Evolutionary conservation across 2,329 filamentous ascomycete species (phyloP), one percentile per base, ranked within the genome.

Genomic region (Neofusicoccum laricinum): DNA sequence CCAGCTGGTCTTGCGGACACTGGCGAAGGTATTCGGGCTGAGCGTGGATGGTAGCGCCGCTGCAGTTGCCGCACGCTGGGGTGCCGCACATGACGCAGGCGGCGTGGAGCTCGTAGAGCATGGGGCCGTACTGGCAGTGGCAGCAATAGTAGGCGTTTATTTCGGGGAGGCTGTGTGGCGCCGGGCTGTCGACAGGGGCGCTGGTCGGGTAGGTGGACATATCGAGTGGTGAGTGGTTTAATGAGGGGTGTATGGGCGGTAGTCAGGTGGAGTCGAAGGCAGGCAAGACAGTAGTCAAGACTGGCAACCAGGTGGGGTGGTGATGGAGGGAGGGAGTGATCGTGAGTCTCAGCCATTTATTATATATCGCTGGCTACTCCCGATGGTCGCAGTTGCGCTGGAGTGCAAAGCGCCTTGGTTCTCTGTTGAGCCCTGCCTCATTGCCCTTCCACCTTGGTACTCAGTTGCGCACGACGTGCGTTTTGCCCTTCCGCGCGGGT

Each of bases 391-490:
- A 58, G 5, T 3, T 46, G 53, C 53, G 21, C 19, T 40, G 38
- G 11, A 40, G 12, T 40, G 11, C 11, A 40, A 15, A 40, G 41
- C 38, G 40, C 55, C 53, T 46, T 59, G 21, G 41, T 19, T 30
- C 14, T 57, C 21, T 21, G 11, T 6, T 25, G 12, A 17, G 17
- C 50, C 17, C 40, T 59, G 40, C 55, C 55, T 30, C n/a, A 10
- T 46, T 41, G 34, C 55, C 25, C 55, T 36, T 46, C 25, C 3
- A 36, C 55, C 55, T 36, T 41, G 30, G 14, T 46, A n/a, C 55
- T 59, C 55, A 59, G 40, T 59, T 34, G 55, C 55, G 55, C 55
- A 46, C 8, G 19, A 46, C n/a, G 40, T 46, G 41, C 40, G 41
- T 46, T 36, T 36, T 21, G 30, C 10, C 41, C 55, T 19, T 4